A percentile compares a stretch with the other conserved stretches of the same genome.
phyloP scores from a whole-genome alignment of 192 early-diverging fungal genomes.

The Podila epigama region DNA sequence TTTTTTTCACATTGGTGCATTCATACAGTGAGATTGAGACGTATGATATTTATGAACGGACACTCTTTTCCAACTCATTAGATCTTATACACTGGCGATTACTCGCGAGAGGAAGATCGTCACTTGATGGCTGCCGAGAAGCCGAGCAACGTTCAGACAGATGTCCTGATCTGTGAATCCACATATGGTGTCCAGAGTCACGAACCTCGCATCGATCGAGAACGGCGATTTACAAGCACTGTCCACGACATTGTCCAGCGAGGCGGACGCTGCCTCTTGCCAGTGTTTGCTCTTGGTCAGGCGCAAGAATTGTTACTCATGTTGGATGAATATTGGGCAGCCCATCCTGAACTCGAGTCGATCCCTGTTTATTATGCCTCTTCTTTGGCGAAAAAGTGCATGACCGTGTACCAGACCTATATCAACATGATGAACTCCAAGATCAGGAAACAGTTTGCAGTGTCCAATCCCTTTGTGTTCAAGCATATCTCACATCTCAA shows the following conservation, averaged over 20 bases:
- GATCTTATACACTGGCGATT: conserved; percentile 97
- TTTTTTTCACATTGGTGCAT: too few relatives aligned
- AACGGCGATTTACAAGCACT: conserved; percentile 85
- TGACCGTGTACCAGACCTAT: conserved; percentile 96
- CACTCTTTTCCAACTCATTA: too few relatives aligned
- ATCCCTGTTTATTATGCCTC: conserved; percentile 97
- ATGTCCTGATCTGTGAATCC: conserved; percentile 95
- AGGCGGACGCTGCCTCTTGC: conserved; percentile 93
- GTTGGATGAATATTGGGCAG: conserved; percentile 97
- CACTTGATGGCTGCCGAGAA: conserved; percentile 97
- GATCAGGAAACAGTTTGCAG: conserved; percentile 88
- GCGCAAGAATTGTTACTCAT: conserved; percentile 97
- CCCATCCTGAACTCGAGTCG: conserved; percentile 84
- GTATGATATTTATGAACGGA: too few relatives aligned
- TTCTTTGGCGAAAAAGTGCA: conserved; percentile 95
- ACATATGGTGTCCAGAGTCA: conserved; percentile 98
- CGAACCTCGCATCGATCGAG: conserved; percentile 92
- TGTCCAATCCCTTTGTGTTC: conserved; percentile 95
- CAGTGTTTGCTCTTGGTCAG: conserved; percentile 96
- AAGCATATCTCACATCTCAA: conserved; percentile 93
- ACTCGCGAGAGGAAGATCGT: conserved; percentile 98
- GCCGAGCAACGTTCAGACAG: conserved; percentile 79
- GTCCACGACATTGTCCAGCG: conserved; percentile 86
- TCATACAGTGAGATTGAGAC: too few relatives aligned
- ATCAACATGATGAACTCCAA: conserved; percentile 98